Conservation (phyloP, 139 green algal genomes). For the Asterochloris erici region DNA sequence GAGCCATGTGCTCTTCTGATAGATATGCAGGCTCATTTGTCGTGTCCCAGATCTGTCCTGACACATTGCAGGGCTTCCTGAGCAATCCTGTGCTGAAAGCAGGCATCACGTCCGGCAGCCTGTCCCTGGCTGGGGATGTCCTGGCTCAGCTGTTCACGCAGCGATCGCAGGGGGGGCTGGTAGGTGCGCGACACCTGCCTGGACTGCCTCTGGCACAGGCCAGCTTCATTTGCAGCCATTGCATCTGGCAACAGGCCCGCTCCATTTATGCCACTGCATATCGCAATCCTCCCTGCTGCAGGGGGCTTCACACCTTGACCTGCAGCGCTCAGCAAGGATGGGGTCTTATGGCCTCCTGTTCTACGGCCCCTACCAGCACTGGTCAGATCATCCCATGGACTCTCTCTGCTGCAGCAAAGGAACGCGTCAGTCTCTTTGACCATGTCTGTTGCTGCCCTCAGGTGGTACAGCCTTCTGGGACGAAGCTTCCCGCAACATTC, state of each 20-base stretch:
- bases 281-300: neutral
- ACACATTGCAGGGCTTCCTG: neutral
- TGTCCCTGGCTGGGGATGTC: slow-evolving; percentile 62
- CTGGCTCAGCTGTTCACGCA: slow-evolving; percentile 55
- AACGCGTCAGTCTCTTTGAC: too few species aligned
- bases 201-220: neutral
- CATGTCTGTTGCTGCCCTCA: too few species aligned
- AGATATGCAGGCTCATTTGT: too few species aligned
- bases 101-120: slow-evolving; percentile 55
- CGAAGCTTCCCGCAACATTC: too few species aligned
- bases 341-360: slow-evolving; percentile 67
- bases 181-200: neutral
- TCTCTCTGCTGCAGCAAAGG: too few species aligned
- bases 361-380: slow-evolving; percentile 75
- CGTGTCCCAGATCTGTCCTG: too few species aligned
- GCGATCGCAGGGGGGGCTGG: slow-evolving; percentile 15
- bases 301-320: slow-evolving; percentile 33
- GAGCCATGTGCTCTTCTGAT: too few species aligned
- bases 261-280: too few species aligned
- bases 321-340: slow-evolving; percentile 61
- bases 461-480: too few species aligned
- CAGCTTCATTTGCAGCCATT: neutral
- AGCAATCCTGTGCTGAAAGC: slow-evolving; percentile 45
- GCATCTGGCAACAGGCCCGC: neutral
- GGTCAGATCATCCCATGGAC: slow-evolving; percentile 47